A percentile compares a stretch with the other conserved stretches of the same genome.
These are phyloP conservation scores for Clavulina sp. DNA, from an alignment of 768 basidiomycete species.

Conservation along the genomic window DNA sequence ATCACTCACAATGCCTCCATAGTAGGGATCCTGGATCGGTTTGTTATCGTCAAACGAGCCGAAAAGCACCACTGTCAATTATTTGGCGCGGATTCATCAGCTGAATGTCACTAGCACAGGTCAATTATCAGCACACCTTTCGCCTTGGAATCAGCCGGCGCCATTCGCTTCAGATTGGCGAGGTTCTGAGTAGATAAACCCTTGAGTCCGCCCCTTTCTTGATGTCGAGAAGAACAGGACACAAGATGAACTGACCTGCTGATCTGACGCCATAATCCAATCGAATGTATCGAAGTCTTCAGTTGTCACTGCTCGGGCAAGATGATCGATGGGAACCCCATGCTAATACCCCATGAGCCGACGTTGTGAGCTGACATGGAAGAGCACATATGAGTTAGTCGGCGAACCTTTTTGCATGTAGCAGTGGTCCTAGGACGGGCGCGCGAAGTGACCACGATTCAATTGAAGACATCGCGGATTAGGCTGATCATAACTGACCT, in stretches of 20 bases:
- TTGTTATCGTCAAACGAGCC: conserved; percentile 11
- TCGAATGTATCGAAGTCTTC: conserved; percentile 10
- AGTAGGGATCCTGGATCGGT: conserved; percentile 10
- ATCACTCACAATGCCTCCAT: conserved; percentile 5
- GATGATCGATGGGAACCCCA: conserved; percentile 9
- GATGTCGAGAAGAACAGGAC: not conserved
- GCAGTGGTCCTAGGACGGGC: conserved; percentile 4
- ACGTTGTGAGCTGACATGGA: not conserved
- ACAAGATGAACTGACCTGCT: conserved; percentile 4
- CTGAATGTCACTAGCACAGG: not conserved
- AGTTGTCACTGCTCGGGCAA: conserved; percentile 5
- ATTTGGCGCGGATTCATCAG: not conserved
- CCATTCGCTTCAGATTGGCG: conserved; percentile 8
- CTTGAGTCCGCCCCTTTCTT: too few species aligned
- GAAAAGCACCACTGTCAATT: conserved; percentile 9
- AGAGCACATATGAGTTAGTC: not conserved
- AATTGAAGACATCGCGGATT: not conserved
- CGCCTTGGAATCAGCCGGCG: conserved; percentile 9
- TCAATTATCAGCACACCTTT: conserved; percentile 3
- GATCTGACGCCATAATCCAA: conserved; percentile 10
- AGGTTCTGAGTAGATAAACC: conserved; percentile 10
- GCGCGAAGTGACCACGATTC: not conserved
- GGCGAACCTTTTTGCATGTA: conserved; percentile 9
- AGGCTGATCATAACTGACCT: not conserved
- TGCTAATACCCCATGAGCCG: conserved; percentile 1